A percentile compares a stretch with the other conserved stretches of the same genome.
Evolutionary conservation across 2,329 filamentous ascomycete species (phyloP).

Genomic region (Cladosporium sp.): DNA sequence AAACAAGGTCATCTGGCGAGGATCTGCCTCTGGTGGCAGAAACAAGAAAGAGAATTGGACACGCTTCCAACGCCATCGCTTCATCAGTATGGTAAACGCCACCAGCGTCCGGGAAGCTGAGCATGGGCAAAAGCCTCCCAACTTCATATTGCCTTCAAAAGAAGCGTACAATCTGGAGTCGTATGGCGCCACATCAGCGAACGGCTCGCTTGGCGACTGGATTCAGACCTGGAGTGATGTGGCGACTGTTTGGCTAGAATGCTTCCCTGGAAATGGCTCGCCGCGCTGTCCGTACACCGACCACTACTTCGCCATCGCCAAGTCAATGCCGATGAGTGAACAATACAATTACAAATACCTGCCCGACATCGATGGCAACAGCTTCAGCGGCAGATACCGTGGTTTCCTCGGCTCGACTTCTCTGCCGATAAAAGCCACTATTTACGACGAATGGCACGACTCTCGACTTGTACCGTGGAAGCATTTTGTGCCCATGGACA

Average conservation of each 20-base stretch:
- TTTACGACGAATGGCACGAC: conserved; percentile 79
- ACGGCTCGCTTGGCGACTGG: conserved; percentile 33
- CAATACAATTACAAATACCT: conserved; percentile 58
- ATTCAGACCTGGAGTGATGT: conserved; percentile 35
- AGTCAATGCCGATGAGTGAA: conserved; percentile 32
- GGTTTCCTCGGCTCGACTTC: conserved; percentile 61
- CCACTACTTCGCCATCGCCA: conserved; percentile 32
- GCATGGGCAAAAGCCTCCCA: conserved; percentile 29
- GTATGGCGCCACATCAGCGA: conserved; percentile 18
- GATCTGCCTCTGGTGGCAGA: conserved; percentile 42
- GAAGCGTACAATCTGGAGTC: conserved; percentile 32
- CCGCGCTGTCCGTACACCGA: conserved; percentile 43
- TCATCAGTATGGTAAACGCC: conserved; percentile 65
- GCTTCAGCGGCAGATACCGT: conserved; percentile 35
- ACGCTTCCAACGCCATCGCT: conserved; percentile 68
- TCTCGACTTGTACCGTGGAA: conserved; percentile 63
- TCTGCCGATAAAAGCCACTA: conserved; percentile 68
- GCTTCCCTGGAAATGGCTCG: conserved; percentile 34
- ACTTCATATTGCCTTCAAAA: conserved; percentile 35
- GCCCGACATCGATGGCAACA: conserved; percentile 68
- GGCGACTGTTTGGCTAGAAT: conserved; percentile 40
- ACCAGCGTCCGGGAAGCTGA: conserved; percentile 52
- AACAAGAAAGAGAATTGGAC: conserved; percentile 56
- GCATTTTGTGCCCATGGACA: conserved; percentile 77
- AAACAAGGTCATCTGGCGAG: conserved; percentile 41